Evolutionary conservation across 2,329 filamentous ascomycete species (phyloP).

Genomic region (Colletotrichum endophyticum): DNA sequence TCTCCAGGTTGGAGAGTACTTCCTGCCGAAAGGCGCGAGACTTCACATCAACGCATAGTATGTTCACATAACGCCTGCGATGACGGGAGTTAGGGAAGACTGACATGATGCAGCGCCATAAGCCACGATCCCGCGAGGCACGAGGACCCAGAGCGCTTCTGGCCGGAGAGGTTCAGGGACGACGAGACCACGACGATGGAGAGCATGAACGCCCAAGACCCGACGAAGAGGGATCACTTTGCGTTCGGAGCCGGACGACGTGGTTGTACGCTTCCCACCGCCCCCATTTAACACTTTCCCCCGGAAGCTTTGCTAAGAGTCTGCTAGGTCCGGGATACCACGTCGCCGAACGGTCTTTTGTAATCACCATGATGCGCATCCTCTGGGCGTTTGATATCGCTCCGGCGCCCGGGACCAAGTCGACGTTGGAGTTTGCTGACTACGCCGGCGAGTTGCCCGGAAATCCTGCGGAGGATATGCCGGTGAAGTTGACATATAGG

Average conservation of each 20-base stretch:
- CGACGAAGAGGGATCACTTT: conserved; percentile 32
- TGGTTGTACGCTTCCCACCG: not conserved
- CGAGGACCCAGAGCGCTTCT: not conserved
- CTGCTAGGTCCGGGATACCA: not conserved
- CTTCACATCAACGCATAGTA: conserved; percentile 1
- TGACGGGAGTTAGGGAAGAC: rapidly evolving
- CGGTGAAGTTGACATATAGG: not conserved
- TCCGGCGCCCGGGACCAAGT: not conserved
- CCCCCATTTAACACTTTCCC: rapidly evolving
- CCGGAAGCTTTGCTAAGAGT: not conserved
- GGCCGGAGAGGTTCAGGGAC: not conserved
- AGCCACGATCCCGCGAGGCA: not conserved
- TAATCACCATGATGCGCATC: not conserved
- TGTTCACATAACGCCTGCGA: rapidly evolving
- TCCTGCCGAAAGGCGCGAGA: not conserved
- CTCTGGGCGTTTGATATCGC: not conserved
- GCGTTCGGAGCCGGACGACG: conserved; percentile 33
- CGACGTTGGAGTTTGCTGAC: not conserved
- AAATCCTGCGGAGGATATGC: not conserved
- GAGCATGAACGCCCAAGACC: conserved; percentile 16
- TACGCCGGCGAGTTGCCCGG: not conserved
- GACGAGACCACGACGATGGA: not conserved
- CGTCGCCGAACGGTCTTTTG: not conserved
- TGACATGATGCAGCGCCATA: not conserved
- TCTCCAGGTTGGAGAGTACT: not conserved